These are phyloP conservation scores for Alternaria incomplexa DNA, from an alignment of 2,329 filamentous ascomycete genomes.

Conservation along the genomic window DNA sequence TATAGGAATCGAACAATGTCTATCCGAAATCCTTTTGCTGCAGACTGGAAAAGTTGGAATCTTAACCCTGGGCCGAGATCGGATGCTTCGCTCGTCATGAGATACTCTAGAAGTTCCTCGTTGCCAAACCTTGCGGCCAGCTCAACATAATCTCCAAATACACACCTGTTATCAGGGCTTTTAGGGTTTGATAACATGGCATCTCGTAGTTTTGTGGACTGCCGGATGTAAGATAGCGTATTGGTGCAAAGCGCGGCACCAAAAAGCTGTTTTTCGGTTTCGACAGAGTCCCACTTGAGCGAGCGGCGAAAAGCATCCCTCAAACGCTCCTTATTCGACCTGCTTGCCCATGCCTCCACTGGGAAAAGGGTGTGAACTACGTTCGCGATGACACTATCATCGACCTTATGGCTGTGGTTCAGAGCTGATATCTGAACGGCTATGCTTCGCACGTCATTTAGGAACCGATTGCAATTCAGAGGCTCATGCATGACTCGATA, in stretches of 20 bases:
- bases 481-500: not conserved
- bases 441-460: not conserved
- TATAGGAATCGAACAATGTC: not conserved
- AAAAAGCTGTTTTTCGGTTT: not conserved
- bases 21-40: not conserved
- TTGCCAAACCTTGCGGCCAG: not conserved
- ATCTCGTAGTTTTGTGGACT: fast-evolving
- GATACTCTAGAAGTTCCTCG: not conserved
- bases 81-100: not conserved
- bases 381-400: no score
- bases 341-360: no score
- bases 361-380: no score
- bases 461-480: fast-evolving
- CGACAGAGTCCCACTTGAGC: no score
- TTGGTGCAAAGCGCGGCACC: not conserved
- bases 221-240: not conserved
- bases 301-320: no score
- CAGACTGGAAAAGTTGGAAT: fast-evolving
- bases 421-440: not conserved
- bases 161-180: not conserved
- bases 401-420: no score
- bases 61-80: fast-evolving
- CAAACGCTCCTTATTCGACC: no score
- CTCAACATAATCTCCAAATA: not conserved
- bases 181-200: not conserved